Conservation (phyloP, 164 flowering plant species). For the Umbellularia californica region DNA sequence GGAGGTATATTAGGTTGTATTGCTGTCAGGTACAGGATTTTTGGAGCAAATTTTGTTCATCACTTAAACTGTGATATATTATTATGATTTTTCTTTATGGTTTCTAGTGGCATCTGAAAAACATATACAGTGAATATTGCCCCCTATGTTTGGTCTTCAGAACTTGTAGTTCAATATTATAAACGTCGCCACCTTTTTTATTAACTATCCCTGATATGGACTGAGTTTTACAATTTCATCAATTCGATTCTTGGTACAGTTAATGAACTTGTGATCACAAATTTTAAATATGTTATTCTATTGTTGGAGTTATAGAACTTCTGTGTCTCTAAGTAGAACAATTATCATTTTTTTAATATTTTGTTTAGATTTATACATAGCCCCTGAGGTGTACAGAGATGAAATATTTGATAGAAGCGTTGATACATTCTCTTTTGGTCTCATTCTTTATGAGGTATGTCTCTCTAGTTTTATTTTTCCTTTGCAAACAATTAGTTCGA, state of each 20-base stretch:
- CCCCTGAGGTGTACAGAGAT: conserved; percentile 76
- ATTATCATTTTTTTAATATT: neutral
- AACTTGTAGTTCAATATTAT: neutral
- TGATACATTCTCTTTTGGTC: conserved; percentile 82
- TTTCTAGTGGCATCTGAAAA: neutral
- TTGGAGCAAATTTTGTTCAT: neutral
- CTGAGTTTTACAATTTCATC: too few relatives aligned
- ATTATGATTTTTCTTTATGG: neutral
- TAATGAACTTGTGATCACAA: neutral
- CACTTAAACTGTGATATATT: neutral
- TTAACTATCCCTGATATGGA: too few relatives aligned
- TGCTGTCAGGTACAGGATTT: neutral
- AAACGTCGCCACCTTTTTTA: neutral
- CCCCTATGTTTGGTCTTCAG: neutral
- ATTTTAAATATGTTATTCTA: neutral
- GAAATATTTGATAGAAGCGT: conserved; percentile 82
- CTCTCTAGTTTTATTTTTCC: neutral
- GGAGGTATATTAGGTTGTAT: neutral
- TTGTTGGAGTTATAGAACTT: neutral
- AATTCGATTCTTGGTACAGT: neutral
- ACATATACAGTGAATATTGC: neutral
- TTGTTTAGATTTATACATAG: conserved; percentile 54
- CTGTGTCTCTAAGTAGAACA: neutral
- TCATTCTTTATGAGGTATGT: conserved; percentile 80
- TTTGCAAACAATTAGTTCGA: neutral